Percentiles rank a stretch among this genome's conserved stretches.
Conservation (phyloP, 2,329 filamentous ascomycete genomes). For the Gliomastix tumulicola region DNA sequence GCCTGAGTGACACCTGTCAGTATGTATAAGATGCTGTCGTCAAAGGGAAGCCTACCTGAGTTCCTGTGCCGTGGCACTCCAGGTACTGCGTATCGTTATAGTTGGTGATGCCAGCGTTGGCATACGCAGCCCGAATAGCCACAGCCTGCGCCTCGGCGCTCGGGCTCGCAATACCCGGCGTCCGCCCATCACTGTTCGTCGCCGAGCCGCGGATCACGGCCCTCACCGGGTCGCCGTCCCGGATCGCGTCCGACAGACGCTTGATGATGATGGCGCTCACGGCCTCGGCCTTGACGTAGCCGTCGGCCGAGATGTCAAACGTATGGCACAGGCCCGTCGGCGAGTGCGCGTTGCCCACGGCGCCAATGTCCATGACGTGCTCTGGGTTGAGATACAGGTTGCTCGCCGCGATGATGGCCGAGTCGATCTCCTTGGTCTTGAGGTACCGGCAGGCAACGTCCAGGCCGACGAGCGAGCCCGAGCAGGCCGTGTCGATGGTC, state of each 20-base stretch:
- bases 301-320: constrained; percentile 40
- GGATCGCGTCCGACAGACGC: constrained; percentile 16
- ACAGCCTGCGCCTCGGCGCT: constrained; percentile 22
- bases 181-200: constrained; percentile 29
- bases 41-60: neutral
- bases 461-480: constrained; percentile 31
- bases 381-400: neutral
- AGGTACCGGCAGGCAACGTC: constrained; percentile 21
- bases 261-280: constrained; percentile 22
- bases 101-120: constrained; percentile 12
- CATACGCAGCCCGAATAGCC: constrained; percentile 28
- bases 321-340: constrained; percentile 26
- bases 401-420: neutral
- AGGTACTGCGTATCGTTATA: constrained; percentile 16
- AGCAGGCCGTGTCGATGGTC: constrained; percentile 38
- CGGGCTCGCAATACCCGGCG: constrained; percentile 30
- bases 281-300: constrained; percentile 17
- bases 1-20: constrained; percentile 24
- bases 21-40: no score
- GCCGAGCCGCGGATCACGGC: constrained; percentile 20
- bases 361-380: neutral
- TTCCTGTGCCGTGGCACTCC: constrained; percentile 37
- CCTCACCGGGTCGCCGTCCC: constrained; percentile 12
- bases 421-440: neutral
- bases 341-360: constrained; percentile 10